phyloP scores from a whole-genome alignment of 2,329 filamentous ascomycete species.

The Grosmannia clavigera region DNA sequence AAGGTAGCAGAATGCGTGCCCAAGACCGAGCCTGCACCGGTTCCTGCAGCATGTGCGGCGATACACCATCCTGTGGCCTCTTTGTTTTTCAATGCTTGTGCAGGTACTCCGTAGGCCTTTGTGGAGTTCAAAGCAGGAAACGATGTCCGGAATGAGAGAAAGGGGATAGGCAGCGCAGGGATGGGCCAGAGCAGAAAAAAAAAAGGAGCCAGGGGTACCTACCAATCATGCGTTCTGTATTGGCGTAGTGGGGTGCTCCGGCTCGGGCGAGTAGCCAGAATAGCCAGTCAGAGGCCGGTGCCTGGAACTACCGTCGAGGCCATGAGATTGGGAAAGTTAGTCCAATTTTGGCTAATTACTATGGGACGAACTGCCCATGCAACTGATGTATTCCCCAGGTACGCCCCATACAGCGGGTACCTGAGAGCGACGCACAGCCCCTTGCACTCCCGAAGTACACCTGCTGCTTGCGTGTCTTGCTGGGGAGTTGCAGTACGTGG shows the following conservation, averaged over 20 bases:
- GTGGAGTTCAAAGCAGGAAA: neutral
- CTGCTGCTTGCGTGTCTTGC: neutral
- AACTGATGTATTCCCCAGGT: neutral
- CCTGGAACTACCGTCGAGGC: neutral
- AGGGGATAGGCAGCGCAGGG: neutral
- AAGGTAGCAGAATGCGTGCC: neutral
- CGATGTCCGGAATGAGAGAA: neutral
- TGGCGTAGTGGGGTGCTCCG: neutral
- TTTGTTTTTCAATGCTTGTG: neutral
- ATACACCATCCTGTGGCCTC: neutral
- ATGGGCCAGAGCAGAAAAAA: neutral
- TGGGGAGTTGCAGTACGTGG: neutral
- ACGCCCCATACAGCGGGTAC: neutral
- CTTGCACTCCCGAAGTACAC: neutral
- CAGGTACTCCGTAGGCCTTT: neutral
- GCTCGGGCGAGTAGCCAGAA: neutral
- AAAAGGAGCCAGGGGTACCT: neutral
- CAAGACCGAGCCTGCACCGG: neutral
- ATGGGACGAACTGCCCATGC: neutral
- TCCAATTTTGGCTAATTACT: neutral
- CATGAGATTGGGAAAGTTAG: neutral
- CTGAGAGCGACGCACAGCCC: neutral
- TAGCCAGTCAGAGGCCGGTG: constrained; percentile 5
- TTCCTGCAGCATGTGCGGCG: neutral
- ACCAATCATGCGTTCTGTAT: neutral